Base-by-base conservation (phyloP, 1,284 basidiomycete species). In the Leucoagaricus sp. region DNA sequence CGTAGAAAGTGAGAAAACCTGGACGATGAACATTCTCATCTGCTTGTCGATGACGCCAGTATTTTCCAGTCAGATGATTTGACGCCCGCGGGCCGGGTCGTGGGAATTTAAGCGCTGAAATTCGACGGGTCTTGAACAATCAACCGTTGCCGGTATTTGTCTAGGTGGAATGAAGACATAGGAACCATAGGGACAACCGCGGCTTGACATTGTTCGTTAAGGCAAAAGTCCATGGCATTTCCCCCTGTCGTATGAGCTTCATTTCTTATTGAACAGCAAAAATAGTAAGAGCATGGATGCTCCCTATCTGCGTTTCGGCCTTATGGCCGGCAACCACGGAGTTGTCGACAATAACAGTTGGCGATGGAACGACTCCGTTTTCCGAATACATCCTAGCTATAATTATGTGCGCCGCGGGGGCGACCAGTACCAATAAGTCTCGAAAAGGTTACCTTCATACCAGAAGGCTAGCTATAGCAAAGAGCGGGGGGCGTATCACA, bases 261-360 rank as follows among this genome's bases (percentile, higher is more conserved):
- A 15, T 9, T 40, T 40, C 12, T n/a, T 33, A 13, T 33, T 5
- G 8, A 33, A 28, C 12, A 49, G 31, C 47, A 25, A 49, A 36
- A 49, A 36, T 49, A 49, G 33, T 25, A 33, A 7, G n/a, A 33
- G n/a, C 38, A 40, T 40, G 7, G 21, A 19, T 38, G 12, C 28
- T 44, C 34, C n/a, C 10, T 33, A 6, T 36, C 15, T 52, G 40
- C 10, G 41, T 46, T 47, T 47, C 33, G 42, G 42, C 28, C n/a
- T 47, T 47, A 17, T 10, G 10, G 34, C 52, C 52, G 52, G 31
- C 33, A 46, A 47, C 33, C 44, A 53, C 52, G 52, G 52, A 53
- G 52, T 36, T 53, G 26, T 10, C 23, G 52, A 34, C 33, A 46
- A 47, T 28, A 46, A 38, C 25, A 38, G 17, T 25, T 38, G 19